phyloP scores from a whole-genome alignment of 768 basidiomycete genomes.

The Hirschioporus abietinus region DNA sequence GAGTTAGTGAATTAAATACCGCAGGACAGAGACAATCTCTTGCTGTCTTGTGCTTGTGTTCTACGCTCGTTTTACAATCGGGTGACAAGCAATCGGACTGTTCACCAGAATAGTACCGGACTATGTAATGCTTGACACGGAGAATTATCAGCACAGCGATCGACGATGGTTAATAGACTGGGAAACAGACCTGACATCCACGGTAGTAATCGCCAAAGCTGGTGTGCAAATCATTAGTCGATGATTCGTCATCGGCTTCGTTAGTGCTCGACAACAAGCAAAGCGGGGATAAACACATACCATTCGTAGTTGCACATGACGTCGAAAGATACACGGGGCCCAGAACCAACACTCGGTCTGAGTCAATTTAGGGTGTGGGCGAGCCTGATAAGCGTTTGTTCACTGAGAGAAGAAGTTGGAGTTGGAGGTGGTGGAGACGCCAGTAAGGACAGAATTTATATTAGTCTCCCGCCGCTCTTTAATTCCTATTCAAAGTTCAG shows the following conservation, averaged over 20 bases:
- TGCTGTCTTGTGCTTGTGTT: constrained; percentile 56
- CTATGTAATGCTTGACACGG: constrained; percentile 52
- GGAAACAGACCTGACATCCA: constrained; percentile 33
- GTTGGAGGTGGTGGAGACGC: neutral
- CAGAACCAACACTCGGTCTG: neutral
- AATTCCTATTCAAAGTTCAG: neutral
- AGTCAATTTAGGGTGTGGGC: neutral
- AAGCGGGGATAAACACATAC: constrained; percentile 26
- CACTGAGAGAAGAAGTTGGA: neutral
- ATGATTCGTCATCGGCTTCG: neutral
- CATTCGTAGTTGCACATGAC: constrained; percentile 57
- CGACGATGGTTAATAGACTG: neutral
- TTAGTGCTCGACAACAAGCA: neutral
- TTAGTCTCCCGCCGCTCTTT: neutral
- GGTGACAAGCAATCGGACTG: constrained; percentile 48
- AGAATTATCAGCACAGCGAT: constrained; percentile 6
- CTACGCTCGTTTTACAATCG: constrained; percentile 47
- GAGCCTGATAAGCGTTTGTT: neutral
- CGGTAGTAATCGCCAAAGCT: constrained; percentile 39
- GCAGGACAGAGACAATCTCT: constrained; percentile 50
- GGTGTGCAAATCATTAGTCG: constrained; percentile 4
- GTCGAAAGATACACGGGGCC: neutral
- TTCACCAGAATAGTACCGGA: constrained; percentile 56
- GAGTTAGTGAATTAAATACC: constrained; percentile 22
- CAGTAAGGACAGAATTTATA: neutral